phyloP scores from a whole-genome alignment of 2,329 filamentous ascomycete genomes.

The Alternaria infectoria region DNA sequence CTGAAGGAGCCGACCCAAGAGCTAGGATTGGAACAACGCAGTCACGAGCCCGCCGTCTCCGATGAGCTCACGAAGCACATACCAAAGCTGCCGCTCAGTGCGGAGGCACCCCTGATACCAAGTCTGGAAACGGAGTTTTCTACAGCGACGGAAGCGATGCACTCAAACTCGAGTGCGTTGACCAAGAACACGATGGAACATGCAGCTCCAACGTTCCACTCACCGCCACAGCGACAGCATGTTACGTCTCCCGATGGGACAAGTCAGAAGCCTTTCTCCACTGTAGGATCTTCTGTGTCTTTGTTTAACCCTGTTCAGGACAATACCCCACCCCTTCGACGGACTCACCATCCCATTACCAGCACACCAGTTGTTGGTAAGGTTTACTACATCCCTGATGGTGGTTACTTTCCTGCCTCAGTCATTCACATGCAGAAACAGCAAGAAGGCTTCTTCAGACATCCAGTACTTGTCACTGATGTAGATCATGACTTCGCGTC shows the following conservation, averaged over 20 bases:
- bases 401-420: conserved; percentile 6
- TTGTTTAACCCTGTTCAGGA: background rate
- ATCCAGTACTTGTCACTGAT: conserved; percentile 21
- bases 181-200: background rate
- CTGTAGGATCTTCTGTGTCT: background rate
- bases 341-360: background rate
- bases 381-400: conserved; percentile 21
- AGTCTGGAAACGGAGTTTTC: background rate
- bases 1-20: background rate
- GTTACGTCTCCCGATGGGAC: background rate
- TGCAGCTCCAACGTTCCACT: background rate
- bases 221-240: background rate
- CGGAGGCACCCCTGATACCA: background rate
- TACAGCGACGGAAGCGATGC: background rate
- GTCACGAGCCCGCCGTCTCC: background rate
- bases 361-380: background rate
- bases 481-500: conserved; percentile 7
- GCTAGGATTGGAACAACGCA: background rate
- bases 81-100: background rate
- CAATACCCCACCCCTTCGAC: background rate
- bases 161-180: background rate
- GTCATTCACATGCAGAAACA: conserved; percentile 22
- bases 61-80: background rate
- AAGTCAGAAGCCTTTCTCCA: background rate
- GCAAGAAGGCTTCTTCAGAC: conserved; percentile 25